These are phyloP conservation scores for Colletotrichum truncatum DNA, from an alignment of 2,329 filamentous ascomycete species.

Conservation along the genomic window DNA sequence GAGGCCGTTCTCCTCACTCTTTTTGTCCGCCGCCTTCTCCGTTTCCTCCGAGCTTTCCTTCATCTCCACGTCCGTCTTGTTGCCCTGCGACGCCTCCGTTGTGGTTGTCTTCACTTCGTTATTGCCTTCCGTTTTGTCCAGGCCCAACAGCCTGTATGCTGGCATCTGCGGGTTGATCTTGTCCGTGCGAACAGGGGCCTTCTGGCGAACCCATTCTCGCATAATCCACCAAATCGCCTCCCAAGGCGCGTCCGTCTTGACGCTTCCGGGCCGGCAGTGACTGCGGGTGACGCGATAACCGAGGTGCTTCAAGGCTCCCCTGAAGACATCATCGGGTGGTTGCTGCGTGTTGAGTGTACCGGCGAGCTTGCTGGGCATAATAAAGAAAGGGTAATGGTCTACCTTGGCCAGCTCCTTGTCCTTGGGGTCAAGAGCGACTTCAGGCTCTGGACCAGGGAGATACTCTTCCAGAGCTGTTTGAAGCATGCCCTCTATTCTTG, in stretches of 20 bases:
- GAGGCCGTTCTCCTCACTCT: conserved; percentile 28
- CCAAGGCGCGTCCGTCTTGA: conserved; percentile 96
- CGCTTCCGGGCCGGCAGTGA: conserved; percentile 87
- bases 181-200: conserved; percentile 78
- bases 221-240: conserved; percentile 90
- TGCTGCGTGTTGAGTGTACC: conserved; percentile 82
- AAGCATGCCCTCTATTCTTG: conserved; percentile 90
- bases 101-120: conserved; percentile 31
- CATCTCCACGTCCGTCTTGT: conserved; percentile 44
- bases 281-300: conserved; percentile 87
- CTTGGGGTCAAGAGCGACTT: conserved; percentile 46
- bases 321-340: conserved; percentile 80
- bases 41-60: conserved; percentile 33
- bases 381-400: conserved; percentile 86
- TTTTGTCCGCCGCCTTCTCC: conserved; percentile 46
- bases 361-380: conserved; percentile 78
- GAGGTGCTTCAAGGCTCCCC: conserved; percentile 81
- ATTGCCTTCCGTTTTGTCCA: conserved; percentile 45
- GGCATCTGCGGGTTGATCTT: conserved; percentile 75
- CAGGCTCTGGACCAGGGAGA: conserved; percentile 47
- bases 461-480: conserved; percentile 85
- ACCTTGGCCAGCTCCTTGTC: conserved; percentile 66
- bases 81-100: conserved; percentile 26
- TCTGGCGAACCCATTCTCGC: conserved; percentile 88
- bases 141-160: conserved; percentile 74